phyloP scores from a whole-genome alignment of 148 eudicot genomes.

The Fagopyrum tataricum region DNA sequence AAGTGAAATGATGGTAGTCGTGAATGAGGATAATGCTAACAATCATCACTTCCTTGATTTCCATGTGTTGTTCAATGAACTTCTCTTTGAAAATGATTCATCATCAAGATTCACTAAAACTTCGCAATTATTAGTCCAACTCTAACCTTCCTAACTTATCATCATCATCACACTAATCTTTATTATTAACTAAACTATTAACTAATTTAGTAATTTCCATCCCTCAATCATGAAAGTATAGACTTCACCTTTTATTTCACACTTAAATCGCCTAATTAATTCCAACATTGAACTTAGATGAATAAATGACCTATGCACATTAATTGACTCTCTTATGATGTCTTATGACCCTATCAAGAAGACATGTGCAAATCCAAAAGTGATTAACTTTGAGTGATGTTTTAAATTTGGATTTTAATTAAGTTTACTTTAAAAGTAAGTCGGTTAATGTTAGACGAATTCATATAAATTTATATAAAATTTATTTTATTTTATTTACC shows the following conservation, averaged over 20 bases:
- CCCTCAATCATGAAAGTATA: neutral
- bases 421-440: too few species aligned
- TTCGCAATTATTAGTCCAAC: conserved; percentile 5
- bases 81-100: conserved; percentile 6
- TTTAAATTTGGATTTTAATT: too few species aligned
- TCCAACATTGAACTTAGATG: neutral
- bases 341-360: neutral
- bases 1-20: conserved; percentile 8
- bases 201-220: neutral
- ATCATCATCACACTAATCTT: conserved; percentile 2
- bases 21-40: conserved; percentile 10
- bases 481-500: too few species aligned
- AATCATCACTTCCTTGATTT: conserved; percentile 12
- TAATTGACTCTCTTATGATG: neutral
- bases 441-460: too few species aligned
- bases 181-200: neutral
- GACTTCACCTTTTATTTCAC: too few species aligned
- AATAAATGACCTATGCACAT: neutral
- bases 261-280: neutral
- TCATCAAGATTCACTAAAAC: neutral
- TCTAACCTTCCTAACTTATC: neutral
- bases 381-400: neutral
- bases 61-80: conserved; percentile 12
- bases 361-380: neutral
- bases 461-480: too few species aligned